A percentile compares a stretch with the other conserved stretches of the same genome.
These are phyloP conservation scores for Allomyces javanicus DNA, from an alignment of 192 early-diverging fungal species.

Conservation along the genomic window DNA sequence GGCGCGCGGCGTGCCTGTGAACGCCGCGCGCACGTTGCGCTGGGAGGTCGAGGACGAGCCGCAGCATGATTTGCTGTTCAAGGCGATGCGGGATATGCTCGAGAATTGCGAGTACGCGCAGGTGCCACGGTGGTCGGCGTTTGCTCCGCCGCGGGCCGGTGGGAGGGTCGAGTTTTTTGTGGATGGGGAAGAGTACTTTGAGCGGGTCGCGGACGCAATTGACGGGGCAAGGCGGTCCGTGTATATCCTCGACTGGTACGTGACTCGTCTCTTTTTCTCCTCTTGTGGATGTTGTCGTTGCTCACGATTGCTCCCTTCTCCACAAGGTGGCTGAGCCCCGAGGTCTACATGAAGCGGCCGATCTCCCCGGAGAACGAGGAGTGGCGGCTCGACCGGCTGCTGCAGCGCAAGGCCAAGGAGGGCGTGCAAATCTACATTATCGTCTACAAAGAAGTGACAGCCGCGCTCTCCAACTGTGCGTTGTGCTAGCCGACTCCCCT, in stretches of 20 bases:
- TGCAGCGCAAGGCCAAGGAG: conserved; percentile 60
- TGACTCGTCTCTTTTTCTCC: conserved; percentile 43
- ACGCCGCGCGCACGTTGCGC: conserved; percentile 39
- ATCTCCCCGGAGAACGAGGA: conserved; percentile 50
- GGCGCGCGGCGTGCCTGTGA: conserved; percentile 38
- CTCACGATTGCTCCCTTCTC: conserved; percentile 45
- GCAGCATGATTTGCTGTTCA: conserved; percentile 46
- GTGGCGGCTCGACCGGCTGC: conserved; percentile 54
- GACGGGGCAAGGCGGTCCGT: conserved; percentile 9
- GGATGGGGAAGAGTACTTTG: conserved; percentile 28
- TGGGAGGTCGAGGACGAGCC: conserved; percentile 44
- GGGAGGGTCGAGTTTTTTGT: conserved; percentile 47
- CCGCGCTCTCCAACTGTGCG: conserved; percentile 29
- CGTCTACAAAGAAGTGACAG: conserved; percentile 62
- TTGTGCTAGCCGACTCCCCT: too few relatives aligned
- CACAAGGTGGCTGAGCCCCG: conserved; percentile 81
- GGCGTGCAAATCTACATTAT: conserved; percentile 68
- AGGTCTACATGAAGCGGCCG: conserved; percentile 19
- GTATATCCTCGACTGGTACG: too few relatives aligned
- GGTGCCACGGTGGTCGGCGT: conserved; percentile 45
- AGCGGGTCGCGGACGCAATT: conserved; percentile 3
- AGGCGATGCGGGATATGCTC: conserved; percentile 34
- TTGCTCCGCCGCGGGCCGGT: conserved; percentile 48
- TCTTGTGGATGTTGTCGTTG: conserved; percentile 46
- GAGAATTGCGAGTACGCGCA: conserved; percentile 38